These are phyloP conservation scores for Leccinum truebloodii DNA, from an alignment of 768 basidiomycete genomes.

Conservation along the genomic window DNA sequence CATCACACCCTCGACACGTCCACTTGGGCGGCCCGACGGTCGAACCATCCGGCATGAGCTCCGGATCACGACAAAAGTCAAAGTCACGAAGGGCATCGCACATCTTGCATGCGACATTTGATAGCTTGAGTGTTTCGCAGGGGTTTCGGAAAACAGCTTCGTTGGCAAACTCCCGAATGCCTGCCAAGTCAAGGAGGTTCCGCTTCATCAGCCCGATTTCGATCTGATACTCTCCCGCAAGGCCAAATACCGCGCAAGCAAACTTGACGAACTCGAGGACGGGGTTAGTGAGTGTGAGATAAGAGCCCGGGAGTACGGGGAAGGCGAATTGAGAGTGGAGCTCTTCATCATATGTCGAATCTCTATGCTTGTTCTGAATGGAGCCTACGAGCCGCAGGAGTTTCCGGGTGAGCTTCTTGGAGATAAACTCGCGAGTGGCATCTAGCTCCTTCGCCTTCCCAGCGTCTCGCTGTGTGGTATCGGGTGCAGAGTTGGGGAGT, in stretches of 20 bases:
- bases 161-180: constrained; percentile 81
- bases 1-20: constrained; percentile 71
- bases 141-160: constrained; percentile 91
- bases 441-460: constrained; percentile 72
- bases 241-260: constrained; percentile 74
- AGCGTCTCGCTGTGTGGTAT: constrained; percentile 63
- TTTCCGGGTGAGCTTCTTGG: constrained; percentile 76
- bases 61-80: constrained; percentile 92
- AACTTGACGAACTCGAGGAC: constrained; percentile 89
- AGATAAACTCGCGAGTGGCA: constrained; percentile 71
- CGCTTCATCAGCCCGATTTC: constrained; percentile 89
- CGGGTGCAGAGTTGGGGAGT: constrained; percentile 65
- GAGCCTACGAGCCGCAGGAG: constrained; percentile 69
- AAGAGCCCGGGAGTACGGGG: constrained; percentile 84
- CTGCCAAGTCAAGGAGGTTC: constrained; percentile 85
- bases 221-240: constrained; percentile 79
- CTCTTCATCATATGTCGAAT: constrained; percentile 57
- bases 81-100: constrained; percentile 88
- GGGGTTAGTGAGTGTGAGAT: constrained; percentile 77
- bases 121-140: constrained; percentile 81
- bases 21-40: constrained; percentile 56
- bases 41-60: constrained; percentile 63
- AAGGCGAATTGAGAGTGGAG: constrained; percentile 66
- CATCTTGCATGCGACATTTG: constrained; percentile 84
- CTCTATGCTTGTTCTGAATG: constrained; percentile 60